These are phyloP conservation scores for Marchantia polymorpha DNA, from an alignment of 225 moss, liverwort and hornwort species.

Conservation along the genomic window DNA sequence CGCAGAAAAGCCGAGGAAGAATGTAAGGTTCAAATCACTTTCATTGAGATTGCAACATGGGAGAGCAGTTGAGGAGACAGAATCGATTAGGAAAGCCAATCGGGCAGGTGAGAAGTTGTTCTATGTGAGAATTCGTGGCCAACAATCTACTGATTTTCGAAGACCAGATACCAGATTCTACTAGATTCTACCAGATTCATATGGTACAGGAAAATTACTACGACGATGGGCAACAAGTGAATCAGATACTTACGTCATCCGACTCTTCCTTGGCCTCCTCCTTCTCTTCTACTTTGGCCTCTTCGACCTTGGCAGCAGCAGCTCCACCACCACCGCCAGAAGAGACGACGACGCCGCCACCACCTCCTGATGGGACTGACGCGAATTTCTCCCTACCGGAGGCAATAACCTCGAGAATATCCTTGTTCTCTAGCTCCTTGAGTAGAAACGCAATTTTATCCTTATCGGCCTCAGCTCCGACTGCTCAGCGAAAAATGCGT, in stretches of 20 bases:
- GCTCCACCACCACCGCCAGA: constrained; percentile 38
- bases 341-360: constrained; percentile 44
- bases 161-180: too few relatives aligned
- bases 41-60: too few relatives aligned
- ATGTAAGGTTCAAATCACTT: too few relatives aligned
- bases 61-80: too few relatives aligned
- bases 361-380: constrained; percentile 67
- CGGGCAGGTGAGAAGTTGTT: too few relatives aligned
- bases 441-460: constrained; percentile 47
- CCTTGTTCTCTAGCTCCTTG: constrained; percentile 59
- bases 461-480: constrained; percentile 66
- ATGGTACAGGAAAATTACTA: too few relatives aligned
- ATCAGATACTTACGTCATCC: constrained; percentile 47
- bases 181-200: too few relatives aligned
- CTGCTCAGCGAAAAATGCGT: constrained; percentile 23
- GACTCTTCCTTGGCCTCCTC: constrained; percentile 70
- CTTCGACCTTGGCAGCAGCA: constrained; percentile 33
- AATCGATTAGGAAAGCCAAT: too few relatives aligned
- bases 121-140: too few relatives aligned
- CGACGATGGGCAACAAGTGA: too few relatives aligned
- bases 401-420: constrained; percentile 72
- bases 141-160: too few relatives aligned
- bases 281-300: constrained; percentile 50
- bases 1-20: too few relatives aligned
- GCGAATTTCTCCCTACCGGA: constrained; percentile 73